These are phyloP conservation scores for Penicillium longicatenatum DNA, from an alignment of 495 filamentous ascomycete genomes.

Conservation along the genomic window DNA sequence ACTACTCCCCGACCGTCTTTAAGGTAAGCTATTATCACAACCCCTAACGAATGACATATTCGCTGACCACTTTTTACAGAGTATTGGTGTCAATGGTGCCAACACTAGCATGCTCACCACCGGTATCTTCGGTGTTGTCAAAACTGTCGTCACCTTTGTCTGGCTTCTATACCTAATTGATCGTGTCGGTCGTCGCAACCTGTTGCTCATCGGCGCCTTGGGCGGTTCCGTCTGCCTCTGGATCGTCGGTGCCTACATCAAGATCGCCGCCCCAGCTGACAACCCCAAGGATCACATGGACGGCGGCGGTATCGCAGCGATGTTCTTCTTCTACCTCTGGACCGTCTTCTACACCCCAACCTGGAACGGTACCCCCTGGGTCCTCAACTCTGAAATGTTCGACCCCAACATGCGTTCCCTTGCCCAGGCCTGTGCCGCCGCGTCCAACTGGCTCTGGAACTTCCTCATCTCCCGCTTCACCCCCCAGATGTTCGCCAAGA, in stretches of 20 bases:
- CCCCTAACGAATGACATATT: not conserved
- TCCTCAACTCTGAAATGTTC: constrained; percentile 65
- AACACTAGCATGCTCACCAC: constrained; percentile 54
- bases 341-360: constrained; percentile 75
- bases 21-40: constrained; percentile 20
- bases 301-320: constrained; percentile 64
- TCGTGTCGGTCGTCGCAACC: constrained; percentile 65
- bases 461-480: constrained; percentile 73
- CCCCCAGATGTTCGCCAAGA: constrained; percentile 69
- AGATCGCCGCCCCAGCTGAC: constrained; percentile 52
- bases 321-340: constrained; percentile 83
- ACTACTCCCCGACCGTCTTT: constrained; percentile 65
- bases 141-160: constrained; percentile 58
- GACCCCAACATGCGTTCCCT: constrained; percentile 63
- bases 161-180: constrained; percentile 75
- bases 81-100: constrained; percentile 57
- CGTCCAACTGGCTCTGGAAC: constrained; percentile 76
- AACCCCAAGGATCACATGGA: constrained; percentile 43
- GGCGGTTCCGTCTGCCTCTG: constrained; percentile 72
- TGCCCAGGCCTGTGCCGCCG: constrained; percentile 67
- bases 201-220: constrained; percentile 71
- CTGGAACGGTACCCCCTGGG: constrained; percentile 75
- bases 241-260: constrained; percentile 73
- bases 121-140: constrained; percentile 57
- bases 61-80: constrained; percentile 21